These are phyloP conservation scores for Phytophthora meadii DNA, from an alignment of 352 stramenopile genomes.

Conservation along the genomic window DNA sequence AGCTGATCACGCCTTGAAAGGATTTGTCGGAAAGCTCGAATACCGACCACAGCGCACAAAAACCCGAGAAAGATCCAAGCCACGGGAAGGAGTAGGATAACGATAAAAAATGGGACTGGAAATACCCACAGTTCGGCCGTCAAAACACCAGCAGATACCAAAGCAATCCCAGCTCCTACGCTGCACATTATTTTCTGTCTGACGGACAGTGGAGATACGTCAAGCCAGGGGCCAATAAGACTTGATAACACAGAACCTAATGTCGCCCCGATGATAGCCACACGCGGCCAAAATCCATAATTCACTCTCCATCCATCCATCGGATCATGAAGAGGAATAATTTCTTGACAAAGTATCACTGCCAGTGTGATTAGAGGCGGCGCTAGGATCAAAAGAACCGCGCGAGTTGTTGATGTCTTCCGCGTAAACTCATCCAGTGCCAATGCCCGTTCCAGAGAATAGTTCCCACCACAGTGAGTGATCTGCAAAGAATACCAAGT, in stretches of 20 bases:
- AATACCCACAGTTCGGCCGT: conserved; percentile 9
- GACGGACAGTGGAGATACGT: conserved; percentile 1
- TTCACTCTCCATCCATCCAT: conserved; percentile 9
- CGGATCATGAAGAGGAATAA: conserved; percentile 15
- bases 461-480: conserved; percentile 1
- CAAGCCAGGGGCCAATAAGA: not conserved
- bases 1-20: not conserved
- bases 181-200: not conserved
- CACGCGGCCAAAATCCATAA: conserved; percentile 13
- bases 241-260: not conserved
- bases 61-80: not conserved
- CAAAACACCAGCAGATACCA: not conserved
- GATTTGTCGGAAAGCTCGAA: not conserved
- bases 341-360: conserved; percentile 7
- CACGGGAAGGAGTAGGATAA: not conserved
- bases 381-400: not conserved
- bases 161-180: not conserved
- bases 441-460: conserved; percentile 1
- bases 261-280: not conserved
- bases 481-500: not conserved
- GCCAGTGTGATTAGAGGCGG: not conserved
- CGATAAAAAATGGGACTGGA: conserved; percentile 18
- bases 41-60: not conserved
- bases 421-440: not conserved
- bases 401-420: not conserved